These are phyloP conservation scores for Cydonia oblonga DNA, from an alignment of 331 rosid species.

Conservation along the genomic window DNA sequence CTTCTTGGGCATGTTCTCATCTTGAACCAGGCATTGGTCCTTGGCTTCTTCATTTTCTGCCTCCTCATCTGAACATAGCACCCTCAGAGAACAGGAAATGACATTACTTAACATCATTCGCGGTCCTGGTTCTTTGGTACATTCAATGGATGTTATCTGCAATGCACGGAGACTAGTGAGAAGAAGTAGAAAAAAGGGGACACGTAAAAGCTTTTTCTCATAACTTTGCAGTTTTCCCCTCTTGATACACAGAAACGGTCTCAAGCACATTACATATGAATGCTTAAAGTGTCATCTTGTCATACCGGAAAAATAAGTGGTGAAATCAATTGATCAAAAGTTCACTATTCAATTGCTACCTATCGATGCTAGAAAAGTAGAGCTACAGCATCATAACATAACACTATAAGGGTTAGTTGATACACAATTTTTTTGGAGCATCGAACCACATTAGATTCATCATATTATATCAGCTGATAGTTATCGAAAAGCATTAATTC, in stretches of 20 bases:
- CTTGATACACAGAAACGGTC: background rate
- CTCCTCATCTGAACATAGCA: conserved; percentile 34
- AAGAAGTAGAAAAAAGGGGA: conserved; percentile 9
- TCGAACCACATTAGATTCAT: background rate
- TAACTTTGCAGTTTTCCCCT: background rate
- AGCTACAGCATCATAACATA: background rate
- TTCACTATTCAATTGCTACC: background rate
- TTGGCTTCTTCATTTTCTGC: conserved; percentile 29
- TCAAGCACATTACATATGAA: background rate
- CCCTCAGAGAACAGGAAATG: conserved; percentile 34
- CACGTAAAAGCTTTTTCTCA: background rate
- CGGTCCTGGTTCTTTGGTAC: conserved; percentile 47
- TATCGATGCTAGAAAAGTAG: background rate
- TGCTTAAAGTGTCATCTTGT: background rate
- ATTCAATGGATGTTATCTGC: conserved; percentile 50
- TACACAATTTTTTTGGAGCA: background rate
- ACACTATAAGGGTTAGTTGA: background rate
- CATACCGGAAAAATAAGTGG: background rate
- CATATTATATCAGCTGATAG: background rate
- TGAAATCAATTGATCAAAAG: background rate
- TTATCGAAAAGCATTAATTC: background rate
- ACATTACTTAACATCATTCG: conserved; percentile 33
- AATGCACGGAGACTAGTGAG: conserved; percentile 26
- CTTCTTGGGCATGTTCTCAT: conserved; percentile 27
- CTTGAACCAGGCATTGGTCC: conserved; percentile 53